Evolutionary conservation across 2,329 filamentous ascomycete species (phyloP).

Genomic region (Xylaria sp.): DNA sequence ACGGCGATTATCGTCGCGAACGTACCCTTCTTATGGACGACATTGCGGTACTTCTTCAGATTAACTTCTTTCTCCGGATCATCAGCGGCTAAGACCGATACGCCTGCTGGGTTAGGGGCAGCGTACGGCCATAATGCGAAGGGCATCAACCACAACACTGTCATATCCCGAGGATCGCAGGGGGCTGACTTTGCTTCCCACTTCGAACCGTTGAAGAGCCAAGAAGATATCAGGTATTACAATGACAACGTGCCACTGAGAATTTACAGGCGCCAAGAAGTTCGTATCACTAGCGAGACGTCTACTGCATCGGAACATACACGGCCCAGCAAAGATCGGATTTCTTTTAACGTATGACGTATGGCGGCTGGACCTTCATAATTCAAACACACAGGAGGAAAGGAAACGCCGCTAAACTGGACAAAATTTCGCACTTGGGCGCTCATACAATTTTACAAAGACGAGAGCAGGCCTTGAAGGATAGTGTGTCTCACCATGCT

Average conservation of each 20-base stretch:
- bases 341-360: conserved; percentile 4
- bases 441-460: background rate
- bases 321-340: conserved; percentile 2
- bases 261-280: conserved; percentile 52
- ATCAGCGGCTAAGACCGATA: conserved; percentile 42
- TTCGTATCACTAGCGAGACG: conserved; percentile 42
- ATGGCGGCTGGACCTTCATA: background rate
- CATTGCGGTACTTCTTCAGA: conserved; percentile 53
- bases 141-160: conserved; percentile 28
- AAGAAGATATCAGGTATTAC: conserved; percentile 51
- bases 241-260: conserved; percentile 48
- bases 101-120: conserved; percentile 39
- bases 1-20: conserved; percentile 58
- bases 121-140: conserved; percentile 35
- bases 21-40: conserved; percentile 56
- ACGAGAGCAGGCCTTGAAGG: background rate
- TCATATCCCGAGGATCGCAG: conserved; percentile 25
- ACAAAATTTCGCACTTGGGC: background rate
- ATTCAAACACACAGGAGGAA: too few relatives aligned
- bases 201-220: conserved; percentile 49
- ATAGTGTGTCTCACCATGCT: too few relatives aligned
- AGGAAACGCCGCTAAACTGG: background rate
- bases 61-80: conserved; percentile 49
- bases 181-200: conserved; percentile 23
- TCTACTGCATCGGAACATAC: conserved; percentile 1